Conservation (phyloP, 2,329 filamentous ascomycete species). For the Paecilomyces sp. region DNA sequence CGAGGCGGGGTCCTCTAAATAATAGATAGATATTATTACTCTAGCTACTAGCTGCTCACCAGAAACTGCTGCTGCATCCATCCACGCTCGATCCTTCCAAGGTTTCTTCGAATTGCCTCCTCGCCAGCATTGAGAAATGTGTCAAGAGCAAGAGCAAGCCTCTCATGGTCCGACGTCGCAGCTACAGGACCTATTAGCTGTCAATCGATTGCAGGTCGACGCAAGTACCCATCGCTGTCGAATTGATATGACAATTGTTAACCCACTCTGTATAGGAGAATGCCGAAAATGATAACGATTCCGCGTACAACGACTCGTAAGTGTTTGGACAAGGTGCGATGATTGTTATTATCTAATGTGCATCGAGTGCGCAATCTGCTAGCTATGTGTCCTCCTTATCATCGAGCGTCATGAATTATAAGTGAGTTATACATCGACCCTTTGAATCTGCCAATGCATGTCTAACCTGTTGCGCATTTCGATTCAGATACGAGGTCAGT, state of each 20-base stretch:
- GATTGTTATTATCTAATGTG: not conserved
- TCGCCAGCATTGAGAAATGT: not conserved
- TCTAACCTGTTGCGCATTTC: not conserved
- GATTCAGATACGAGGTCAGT: not conserved
- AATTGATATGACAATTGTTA: not conserved
- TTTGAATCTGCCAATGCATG: not conserved
- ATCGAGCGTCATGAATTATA: not conserved
- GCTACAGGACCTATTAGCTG: not conserved
- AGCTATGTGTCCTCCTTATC: not conserved
- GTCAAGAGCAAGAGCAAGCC: not conserved
- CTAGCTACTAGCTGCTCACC: no score
- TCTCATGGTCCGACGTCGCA: not conserved
- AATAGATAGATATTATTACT: not conserved
- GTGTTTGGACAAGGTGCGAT: not conserved
- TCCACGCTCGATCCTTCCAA: not conserved
- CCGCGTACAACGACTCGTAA: not conserved
- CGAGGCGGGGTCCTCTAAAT: not conserved
- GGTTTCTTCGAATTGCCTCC: not conserved
- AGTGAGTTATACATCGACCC: not conserved
- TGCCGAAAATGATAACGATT: not conserved
- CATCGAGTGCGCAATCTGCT: not conserved
- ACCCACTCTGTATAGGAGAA: not conserved
- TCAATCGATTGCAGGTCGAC: not conserved
- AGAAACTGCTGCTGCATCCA: no score
- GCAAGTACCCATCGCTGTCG: not conserved